Base-by-base conservation (phyloP, 768 basidiomycete genomes). In the Suillus ampliporus region DNA sequence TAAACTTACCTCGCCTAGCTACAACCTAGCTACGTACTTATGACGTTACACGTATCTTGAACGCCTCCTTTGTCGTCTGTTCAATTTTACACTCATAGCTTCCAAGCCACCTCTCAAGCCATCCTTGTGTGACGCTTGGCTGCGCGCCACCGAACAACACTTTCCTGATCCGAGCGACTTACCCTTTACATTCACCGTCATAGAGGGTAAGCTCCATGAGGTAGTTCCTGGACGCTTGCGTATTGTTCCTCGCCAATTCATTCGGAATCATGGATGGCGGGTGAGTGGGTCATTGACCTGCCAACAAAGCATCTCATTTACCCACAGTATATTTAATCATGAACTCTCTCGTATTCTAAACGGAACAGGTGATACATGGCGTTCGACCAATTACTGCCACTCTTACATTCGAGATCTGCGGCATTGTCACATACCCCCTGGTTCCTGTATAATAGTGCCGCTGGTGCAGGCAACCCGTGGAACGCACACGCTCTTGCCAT, bases 201-300 rank as follows among this genome's bases (percentile, higher is more conserved):
- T 50, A 50, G 13, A 47, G 21, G 46, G 46, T 14, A 47, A 47
- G 3, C 13, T 23, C 46, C 21, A 23, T 6, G 46, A 47, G 5
- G 6, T 47, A 47, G 26, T 28, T 50, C 17, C 48, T 11, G 28
- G 28, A 11, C 48, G 5, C 28, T 50, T 50, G 28, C 28, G 57
- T 72, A 15, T 71, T 73, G 31, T 73, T 72, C n/a, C 72, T 71
- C 10, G 72, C 69, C 11, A 74, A 73, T 52, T 72, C 72, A 1
- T 72, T 65, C 51, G 72, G 72, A 23, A 70, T 67, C 43, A 69
- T 73, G 63, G 73, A 74, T 60, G 71, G 73, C 21, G 71, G 69
- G 72, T 73, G 21, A 60, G 66, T 57, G 28, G 26, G 48, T 31
- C 17, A 9, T 26, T 26, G 40, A 51, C 44, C 19, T n/a, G 10